These are phyloP conservation scores for Diplotaxis tenuifolia DNA, from an alignment of 345 rosid genomes.

Conservation along the genomic window DNA sequence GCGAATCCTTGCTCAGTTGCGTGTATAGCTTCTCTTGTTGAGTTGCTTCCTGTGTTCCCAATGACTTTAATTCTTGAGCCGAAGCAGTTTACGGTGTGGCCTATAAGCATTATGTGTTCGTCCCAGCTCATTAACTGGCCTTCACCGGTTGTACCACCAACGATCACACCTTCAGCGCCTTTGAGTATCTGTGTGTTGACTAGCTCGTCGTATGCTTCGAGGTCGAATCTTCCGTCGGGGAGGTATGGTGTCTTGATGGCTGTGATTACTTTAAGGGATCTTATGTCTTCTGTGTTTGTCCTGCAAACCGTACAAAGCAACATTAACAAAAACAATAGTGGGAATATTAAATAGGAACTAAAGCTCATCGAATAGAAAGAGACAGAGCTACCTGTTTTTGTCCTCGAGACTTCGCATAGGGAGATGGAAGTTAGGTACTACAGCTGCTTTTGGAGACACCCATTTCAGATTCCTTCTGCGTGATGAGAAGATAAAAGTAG, in stretches of 20 bases:
- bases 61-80: conserved; percentile 74
- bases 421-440: conserved; percentile 62
- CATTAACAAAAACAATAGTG: not conserved
- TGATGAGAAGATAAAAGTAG: conserved; percentile 3
- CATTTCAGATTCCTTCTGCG: conserved; percentile 48
- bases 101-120: conserved; percentile 89
- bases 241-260: conserved; percentile 93
- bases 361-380: not conserved
- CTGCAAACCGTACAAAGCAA: conserved; percentile 40
- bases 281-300: conserved; percentile 71
- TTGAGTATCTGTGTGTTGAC: conserved; percentile 63
- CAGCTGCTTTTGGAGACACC: conserved; percentile 63
- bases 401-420: conserved; percentile 82
- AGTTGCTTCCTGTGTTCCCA: conserved; percentile 88
- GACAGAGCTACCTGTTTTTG: conserved; percentile 57
- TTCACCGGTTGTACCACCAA: conserved; percentile 94
- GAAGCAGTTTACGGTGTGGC: conserved; percentile 78
- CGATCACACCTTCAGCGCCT: conserved; percentile 79
- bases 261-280: conserved; percentile 68
- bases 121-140: conserved; percentile 98
- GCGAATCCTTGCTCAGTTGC: conserved; percentile 92
- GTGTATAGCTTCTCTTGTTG: conserved; percentile 84
- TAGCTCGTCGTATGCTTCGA: conserved; percentile 77
- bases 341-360: not conserved
- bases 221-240: conserved; percentile 91